Percentiles rank a stretch among this genome's conserved stretches.
Evolutionary conservation across 2,329 filamentous ascomycete genomes (phyloP).

Genomic region (Cercospora berteroae): DNA sequence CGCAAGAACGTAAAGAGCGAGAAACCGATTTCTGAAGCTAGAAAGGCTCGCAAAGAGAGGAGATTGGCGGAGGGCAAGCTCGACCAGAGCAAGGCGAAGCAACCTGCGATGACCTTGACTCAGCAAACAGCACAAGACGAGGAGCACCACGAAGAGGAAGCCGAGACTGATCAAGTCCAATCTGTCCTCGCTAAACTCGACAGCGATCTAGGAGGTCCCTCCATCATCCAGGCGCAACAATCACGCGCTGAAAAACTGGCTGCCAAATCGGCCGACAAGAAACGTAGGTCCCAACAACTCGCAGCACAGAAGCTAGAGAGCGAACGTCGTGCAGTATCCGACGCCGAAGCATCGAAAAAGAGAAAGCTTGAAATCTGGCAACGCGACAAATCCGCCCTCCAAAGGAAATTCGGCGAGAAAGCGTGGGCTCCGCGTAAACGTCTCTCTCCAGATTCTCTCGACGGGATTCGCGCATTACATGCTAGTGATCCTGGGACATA

Average conservation of each 20-base stretch:
- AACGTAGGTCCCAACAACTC: conserved; percentile 3
- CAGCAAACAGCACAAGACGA: background rate
- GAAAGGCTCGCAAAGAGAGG: conserved; percentile 4
- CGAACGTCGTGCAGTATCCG: background rate
- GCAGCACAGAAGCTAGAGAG: conserved; percentile 13
- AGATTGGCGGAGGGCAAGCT: conserved; percentile 1
- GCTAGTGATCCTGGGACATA: conserved; percentile 73
- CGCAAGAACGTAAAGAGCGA: background rate
- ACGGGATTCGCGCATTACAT: conserved; percentile 84
- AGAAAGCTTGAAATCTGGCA: conserved; percentile 60
- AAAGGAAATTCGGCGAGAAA: conserved; percentile 72
- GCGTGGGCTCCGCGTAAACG: conserved; percentile 81
- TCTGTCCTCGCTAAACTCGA: conserved; percentile 27
- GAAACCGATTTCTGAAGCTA: background rate
- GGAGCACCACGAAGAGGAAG: background rate
- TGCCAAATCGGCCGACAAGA: conserved; percentile 14
- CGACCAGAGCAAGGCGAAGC: background rate
- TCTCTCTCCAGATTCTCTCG: conserved; percentile 85
- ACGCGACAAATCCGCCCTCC: conserved; percentile 70
- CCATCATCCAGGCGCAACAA: conserved; percentile 12
- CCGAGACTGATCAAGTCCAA: conserved; percentile 15
- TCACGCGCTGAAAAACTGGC: conserved; percentile 5
- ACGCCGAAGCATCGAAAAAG: conserved; percentile 6
- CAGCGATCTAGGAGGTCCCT: conserved; percentile 19
- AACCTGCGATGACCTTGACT: background rate